A percentile compares a stretch with the other conserved stretches of the same genome.
These are phyloP conservation scores for Tetrapisispora phaffii DNA, from an alignment of 805 yeast species.

Conservation along the genomic window DNA sequence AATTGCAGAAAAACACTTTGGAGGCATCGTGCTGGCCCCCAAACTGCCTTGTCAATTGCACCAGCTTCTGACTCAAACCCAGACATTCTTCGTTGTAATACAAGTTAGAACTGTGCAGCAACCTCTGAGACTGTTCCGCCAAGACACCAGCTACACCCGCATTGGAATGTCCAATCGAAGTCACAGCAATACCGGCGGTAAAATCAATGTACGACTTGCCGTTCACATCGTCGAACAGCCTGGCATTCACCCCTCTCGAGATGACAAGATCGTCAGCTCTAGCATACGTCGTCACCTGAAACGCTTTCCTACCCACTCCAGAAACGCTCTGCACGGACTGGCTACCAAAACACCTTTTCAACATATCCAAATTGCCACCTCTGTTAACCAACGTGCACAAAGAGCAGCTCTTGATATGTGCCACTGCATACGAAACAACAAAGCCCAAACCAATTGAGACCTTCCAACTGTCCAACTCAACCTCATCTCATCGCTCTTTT, in stretches of 20 bases:
- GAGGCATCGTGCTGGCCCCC: slow-evolving; percentile 81
- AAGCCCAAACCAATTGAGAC: too few species aligned
- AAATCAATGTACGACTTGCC: slow-evolving; percentile 77
- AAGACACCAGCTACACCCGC: slow-evolving; percentile 63
- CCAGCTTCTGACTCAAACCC: slow-evolving; percentile 59
- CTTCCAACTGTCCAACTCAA: too few species aligned
- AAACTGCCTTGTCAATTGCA: slow-evolving; percentile 52
- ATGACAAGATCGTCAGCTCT: slow-evolving; percentile 64
- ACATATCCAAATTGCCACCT: slow-evolving; percentile 7
- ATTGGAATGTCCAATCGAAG: slow-evolving; percentile 84
- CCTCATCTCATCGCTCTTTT: slow-evolving; percentile 2
- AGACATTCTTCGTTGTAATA: slow-evolving; percentile 81
- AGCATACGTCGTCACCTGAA: slow-evolving; percentile 66
- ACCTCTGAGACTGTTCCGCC: slow-evolving; percentile 56
- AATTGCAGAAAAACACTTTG: slow-evolving; percentile 58
- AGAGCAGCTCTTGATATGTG: too few species aligned
- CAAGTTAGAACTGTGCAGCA: slow-evolving; percentile 79
- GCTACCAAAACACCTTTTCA: slow-evolving; percentile 14
- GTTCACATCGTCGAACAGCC: slow-evolving; percentile 64
- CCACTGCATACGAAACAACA: too few species aligned
- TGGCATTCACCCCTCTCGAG: slow-evolving; percentile 73
- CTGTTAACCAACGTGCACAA: too few species aligned
- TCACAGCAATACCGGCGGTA: slow-evolving; percentile 94
- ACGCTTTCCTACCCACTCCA: slow-evolving; percentile 11
- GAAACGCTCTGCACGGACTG: slow-evolving; percentile 8